Percentiles rank a stretch among this genome's conserved stretches.
Conservation (phyloP, 2,329 filamentous ascomycete species). For the Colletotrichum sp. region DNA sequence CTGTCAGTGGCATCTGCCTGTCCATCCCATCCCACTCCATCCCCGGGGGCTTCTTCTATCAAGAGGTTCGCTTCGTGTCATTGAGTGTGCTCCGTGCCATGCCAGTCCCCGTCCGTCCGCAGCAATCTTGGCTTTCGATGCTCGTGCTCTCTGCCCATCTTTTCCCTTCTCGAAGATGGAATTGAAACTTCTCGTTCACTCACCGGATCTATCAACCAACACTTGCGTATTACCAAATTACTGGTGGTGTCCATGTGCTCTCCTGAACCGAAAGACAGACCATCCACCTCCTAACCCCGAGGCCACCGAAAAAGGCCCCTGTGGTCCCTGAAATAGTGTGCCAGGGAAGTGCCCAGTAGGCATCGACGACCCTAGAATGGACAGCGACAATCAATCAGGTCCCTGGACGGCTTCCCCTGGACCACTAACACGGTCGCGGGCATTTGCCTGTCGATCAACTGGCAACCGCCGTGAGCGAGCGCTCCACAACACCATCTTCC, state of each 20-base stretch:
- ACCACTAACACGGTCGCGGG: not conserved
- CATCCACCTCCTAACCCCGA: not conserved
- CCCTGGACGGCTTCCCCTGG: not conserved
- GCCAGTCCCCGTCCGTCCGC: not conserved
- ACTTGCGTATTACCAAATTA: not conserved
- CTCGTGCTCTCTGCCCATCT: not conserved
- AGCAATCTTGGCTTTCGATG: not conserved
- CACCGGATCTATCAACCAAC: not conserved
- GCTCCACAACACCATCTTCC: not conserved
- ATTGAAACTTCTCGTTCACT: not conserved
- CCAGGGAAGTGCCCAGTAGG: slow-evolving; percentile 9
- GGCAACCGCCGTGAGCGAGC: not conserved
- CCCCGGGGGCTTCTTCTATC: not conserved
- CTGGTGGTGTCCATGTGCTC: not conserved
- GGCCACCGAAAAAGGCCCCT: slow-evolving; percentile 3
- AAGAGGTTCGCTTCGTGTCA: not conserved
- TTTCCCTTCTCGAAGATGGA: not conserved
- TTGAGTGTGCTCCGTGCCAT: not conserved
- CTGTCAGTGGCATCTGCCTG: not conserved
- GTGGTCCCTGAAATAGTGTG: slow-evolving; percentile 13
- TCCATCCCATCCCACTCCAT: not conserved
- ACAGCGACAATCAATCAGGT: not conserved
- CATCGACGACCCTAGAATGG: not conserved
- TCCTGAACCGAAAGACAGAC: not conserved
- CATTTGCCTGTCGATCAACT: slow-evolving; percentile 17